Conservation (phyloP, 1,284 basidiomycete genomes). For the Moesziomyces globuligerus region DNA sequence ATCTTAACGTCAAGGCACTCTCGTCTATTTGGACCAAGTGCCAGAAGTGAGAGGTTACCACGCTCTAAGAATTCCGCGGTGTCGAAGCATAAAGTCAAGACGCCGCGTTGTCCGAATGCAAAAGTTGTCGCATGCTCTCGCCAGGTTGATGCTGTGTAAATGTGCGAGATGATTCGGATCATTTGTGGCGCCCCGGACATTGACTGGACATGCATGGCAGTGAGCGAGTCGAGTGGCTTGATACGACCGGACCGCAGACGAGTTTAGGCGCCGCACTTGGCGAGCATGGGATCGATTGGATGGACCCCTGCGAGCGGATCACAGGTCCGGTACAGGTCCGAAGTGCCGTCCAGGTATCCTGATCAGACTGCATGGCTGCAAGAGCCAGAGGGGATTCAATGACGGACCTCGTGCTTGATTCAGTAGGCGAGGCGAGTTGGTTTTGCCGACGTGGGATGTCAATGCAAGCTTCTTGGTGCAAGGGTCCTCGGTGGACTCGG, state of each 20-base stretch:
- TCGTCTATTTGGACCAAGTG: conserved; percentile 44
- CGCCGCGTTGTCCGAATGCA: neutral
- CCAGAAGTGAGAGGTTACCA: conserved; percentile 8
- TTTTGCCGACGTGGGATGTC: neutral
- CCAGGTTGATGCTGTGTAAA: neutral
- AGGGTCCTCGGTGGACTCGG: neutral
- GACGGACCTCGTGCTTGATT: too few species aligned
- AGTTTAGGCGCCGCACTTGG: neutral
- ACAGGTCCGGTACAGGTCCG: conserved; percentile 10
- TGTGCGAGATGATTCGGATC: neutral
- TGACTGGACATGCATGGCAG: too few species aligned
- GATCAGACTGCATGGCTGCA: too few species aligned
- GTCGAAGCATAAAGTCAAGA: neutral
- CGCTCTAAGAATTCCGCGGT: neutral
- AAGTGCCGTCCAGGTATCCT: neutral
- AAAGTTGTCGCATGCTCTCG: neutral
- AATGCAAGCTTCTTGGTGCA: neutral
- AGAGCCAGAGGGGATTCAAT: neutral
- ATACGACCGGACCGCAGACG: conserved; percentile 3
- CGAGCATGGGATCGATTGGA: too few species aligned
- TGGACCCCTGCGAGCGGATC: too few species aligned
- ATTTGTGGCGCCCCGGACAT: neutral
- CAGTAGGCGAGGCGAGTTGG: too few species aligned
- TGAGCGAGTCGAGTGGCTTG: neutral
- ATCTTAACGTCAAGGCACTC: conserved; percentile 43